Evolutionary conservation across 805 yeast species (phyloP), one percentile per base, ranked within the genome.

Genomic region (Yamadazyma sp.): DNA sequence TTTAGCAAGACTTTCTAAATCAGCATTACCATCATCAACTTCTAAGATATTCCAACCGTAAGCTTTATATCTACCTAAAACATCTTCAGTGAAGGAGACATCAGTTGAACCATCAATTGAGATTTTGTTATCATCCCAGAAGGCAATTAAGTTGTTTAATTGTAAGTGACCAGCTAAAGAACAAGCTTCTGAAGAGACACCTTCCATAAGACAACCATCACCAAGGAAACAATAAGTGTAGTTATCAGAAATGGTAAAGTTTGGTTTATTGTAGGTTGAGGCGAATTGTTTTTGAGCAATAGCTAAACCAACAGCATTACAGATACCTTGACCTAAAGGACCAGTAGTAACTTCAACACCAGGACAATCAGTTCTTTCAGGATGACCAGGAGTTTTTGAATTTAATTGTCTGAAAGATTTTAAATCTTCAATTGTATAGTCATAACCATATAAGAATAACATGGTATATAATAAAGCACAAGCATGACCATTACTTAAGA

Each of bases 341-440:
- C 98, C 98, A 44, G 98, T 91, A 63, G 98, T 88, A 55, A 89
- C 95, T 64, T 91, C 98, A 15, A 88, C 79, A 62, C 98, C 98
- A 35, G 93, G 88, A 42, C 84, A 75, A 57, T 85, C 94, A 36
- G 48, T 44, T 43, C 69, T 76, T 73, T 91, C 98, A 38, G 98
- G 98, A 71, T 91, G 98, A 51, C 98, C 98, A 33, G 98, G 98
- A 43, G 95, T 83, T 69, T 80, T 83, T 47, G 98, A 88, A 58
- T 76, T 74, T 56, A 89, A 66, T 68, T 86, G 94, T 75, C 98
- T 84, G 73, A 93, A 93, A 44, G 74, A 65, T 74, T 88, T 82
- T 65, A 91, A 75, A 66, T 91, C 98, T 30, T 87, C 95, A 48
- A 91, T 62, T 39, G 86, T 55, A 58, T 80, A 68, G 53, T 76